Evolutionary conservation across 495 filamentous ascomycete genomes (phyloP), one percentile per base, ranked within the genome.

Genomic region (Cercophora scortea): DNA sequence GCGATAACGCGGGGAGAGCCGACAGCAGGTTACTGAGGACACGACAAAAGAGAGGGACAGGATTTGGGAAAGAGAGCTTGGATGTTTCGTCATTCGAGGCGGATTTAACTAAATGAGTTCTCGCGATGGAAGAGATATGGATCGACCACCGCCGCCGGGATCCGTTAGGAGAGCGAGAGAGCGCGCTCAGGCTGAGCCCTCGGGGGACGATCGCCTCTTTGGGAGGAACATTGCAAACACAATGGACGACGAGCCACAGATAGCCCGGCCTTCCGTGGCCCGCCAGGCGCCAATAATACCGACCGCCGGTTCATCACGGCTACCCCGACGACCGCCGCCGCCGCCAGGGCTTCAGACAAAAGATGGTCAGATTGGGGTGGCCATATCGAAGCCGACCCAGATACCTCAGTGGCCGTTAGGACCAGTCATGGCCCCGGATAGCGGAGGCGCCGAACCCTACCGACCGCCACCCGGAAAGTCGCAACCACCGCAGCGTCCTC

Each of bases 401-500:
- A 62, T 73, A n/a, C 67, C 78, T 4, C 76, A 81, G 49, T 80
- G 78, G 79, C 77, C 76, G 11, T 60, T 79, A 42, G 71, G 76
- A 12, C 69, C 78, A 9, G 58, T 73, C 52, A 63, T 74, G 34
- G 61, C 73, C 50, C 54, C 61, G 54, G 45, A 70, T 50, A 61
- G 55, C 46, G 43, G 57, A 56, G 61, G 61, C 64, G 48, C 69
- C 58, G 55, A 69, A 57, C 55, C 67, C 42, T 78, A 77, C 50
- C 68, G 74, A 58, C 73, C 78, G 57, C 66, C 75, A 25, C 59
- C 63, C 5, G 76, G 77, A 8, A 70, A 74, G 52, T 79, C 79
- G 33, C 76, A 79, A 56, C 78, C 84, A 41, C 86, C 86, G 10
- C 80, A 80, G 64, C 76, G 86, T 55, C 87, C 87, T 18, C 81